Conservation (phyloP, 495 filamentous ascomycete genomes). For the Trichoderma virens region DNA sequence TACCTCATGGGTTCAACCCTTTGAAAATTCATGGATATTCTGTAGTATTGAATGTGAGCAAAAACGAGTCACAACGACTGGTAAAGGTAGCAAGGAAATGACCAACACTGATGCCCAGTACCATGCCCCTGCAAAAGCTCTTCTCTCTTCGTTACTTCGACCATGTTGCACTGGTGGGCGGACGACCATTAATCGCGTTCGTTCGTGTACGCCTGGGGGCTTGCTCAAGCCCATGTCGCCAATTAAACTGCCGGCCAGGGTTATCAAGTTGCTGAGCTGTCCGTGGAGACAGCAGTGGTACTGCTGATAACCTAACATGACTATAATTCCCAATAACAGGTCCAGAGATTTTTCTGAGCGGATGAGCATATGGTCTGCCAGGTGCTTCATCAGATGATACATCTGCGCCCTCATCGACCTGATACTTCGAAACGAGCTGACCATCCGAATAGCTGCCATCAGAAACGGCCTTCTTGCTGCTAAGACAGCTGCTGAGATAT, state of each 20-base stretch:
- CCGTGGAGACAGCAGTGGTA: slow-evolving; percentile 34
- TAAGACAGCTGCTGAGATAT: slow-evolving; percentile 18
- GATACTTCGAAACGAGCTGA: slow-evolving; percentile 30
- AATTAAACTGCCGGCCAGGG: slow-evolving; percentile 36
- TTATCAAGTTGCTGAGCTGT: slow-evolving; percentile 37
- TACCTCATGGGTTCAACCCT: slow-evolving; percentile 26
- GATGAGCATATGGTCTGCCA: slow-evolving; percentile 37
- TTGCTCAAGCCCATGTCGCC: slow-evolving; percentile 38
- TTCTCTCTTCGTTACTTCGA: slow-evolving; percentile 26
- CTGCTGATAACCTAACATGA: slow-evolving; percentile 40
- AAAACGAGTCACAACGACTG: slow-evolving; percentile 21
- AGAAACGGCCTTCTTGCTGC: slow-evolving; percentile 24
- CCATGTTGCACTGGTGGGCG: slow-evolving; percentile 13
- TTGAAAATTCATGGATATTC: slow-evolving; percentile 19
- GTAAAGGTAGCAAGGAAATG: background rate
- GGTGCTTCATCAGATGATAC: slow-evolving; percentile 28
- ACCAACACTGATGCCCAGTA: slow-evolving; percentile 26
- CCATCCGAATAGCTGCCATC: slow-evolving; percentile 29
- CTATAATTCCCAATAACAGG: slow-evolving; percentile 38
- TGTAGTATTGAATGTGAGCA: background rate
- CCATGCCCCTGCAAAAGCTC: slow-evolving; percentile 32
- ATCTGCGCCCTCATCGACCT: slow-evolving; percentile 31
- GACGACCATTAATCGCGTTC: slow-evolving; percentile 16
- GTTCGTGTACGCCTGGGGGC: slow-evolving; percentile 22
- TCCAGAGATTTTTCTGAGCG: slow-evolving; percentile 41